Conservation (phyloP, 208 protist species). For the Porcisia deanei region DNA sequence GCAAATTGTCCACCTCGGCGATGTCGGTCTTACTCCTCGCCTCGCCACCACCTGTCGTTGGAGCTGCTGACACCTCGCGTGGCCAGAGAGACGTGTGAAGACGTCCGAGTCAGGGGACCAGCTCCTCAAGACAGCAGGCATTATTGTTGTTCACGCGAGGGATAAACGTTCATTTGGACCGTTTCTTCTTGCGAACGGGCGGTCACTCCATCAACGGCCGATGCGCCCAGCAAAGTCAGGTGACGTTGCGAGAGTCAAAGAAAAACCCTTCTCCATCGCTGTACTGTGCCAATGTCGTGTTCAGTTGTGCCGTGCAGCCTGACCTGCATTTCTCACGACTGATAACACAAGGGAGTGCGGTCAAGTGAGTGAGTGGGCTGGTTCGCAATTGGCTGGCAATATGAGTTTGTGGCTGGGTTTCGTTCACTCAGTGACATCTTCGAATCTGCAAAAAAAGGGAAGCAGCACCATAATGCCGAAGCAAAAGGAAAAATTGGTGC, state of each 20-base stretch:
- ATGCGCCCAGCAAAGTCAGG: conserved; percentile 1
- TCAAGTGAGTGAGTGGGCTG: background rate
- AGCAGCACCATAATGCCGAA: no score
- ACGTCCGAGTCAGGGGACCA: conserved; percentile 10
- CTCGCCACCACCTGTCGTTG: background rate
- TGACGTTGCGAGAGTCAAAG: background rate
- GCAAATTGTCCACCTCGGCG: background rate
- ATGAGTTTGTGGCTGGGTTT: background rate
- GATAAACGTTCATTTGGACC: conserved; percentile 9
- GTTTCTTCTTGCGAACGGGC: background rate
- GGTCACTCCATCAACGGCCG: conserved; percentile 1
- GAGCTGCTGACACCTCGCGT: conserved; percentile 16
- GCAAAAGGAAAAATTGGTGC: no score
- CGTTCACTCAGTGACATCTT: no score
- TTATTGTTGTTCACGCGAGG: conserved; percentile 22
- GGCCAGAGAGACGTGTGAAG: conserved; percentile 17
- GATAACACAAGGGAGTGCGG: background rate
- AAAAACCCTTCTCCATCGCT: conserved; percentile 3
- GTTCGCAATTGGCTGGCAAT: background rate
- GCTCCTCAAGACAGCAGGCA: background rate
- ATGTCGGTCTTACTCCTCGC: background rate
- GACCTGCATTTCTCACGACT: background rate
- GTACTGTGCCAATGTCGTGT: background rate
- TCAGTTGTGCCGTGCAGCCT: no score
- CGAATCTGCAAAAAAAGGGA: no score